Base-by-base conservation (phyloP, 2,329 filamentous ascomycete genomes). In the Fusarium bulbicola region DNA sequence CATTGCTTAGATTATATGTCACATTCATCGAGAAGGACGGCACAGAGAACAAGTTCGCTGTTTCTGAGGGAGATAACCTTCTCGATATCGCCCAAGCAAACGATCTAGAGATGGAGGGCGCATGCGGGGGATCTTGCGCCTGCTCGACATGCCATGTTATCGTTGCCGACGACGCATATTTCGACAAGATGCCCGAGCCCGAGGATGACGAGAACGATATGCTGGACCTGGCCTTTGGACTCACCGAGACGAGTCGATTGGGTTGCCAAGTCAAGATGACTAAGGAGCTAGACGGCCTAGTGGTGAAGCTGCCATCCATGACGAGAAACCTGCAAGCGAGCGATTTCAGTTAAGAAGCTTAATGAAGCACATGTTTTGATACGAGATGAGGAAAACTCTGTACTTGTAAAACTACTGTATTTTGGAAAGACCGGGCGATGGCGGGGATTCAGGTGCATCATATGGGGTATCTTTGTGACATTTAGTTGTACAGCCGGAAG, bases 31-130 rank as follows among this genome's bases (percentile, higher is more conserved):
- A 98, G 82, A 98, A 98, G 83, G 95, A 98, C 26, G 92, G 92
- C 57, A 86, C 89, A 36, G 87, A 91, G 74, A 88, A 93, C 81
- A 93, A 92, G 68, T 90, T 98, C 78, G 91, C 92, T 67, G 95
- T 98, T 14, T 86, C 90, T 20, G 91, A 93, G 77, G 96, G 96
- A 56, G 95, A 97, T 83, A 99, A 99, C 82, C 86, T 99, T 60
- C 88, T 99, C 61, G 95, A 98, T 79, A 95, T 99, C 79, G 96
- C 95, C 28, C 95, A 98, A 81, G 94, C 93, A 50, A 90, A 98
- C 82, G 95, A 98, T 79, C 86, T 99, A 46, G 96, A 99, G 82
- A 98, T 99, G 95, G 96, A 99, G 86, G 95, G 96, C 70, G 96
- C 96, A 18, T 99, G 96, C 80, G 96, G 96, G 75, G 96, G 95